Conservation (phyloP, 371 early-diverging fungal species). For the Encephalitozoon intestinalis region DNA sequence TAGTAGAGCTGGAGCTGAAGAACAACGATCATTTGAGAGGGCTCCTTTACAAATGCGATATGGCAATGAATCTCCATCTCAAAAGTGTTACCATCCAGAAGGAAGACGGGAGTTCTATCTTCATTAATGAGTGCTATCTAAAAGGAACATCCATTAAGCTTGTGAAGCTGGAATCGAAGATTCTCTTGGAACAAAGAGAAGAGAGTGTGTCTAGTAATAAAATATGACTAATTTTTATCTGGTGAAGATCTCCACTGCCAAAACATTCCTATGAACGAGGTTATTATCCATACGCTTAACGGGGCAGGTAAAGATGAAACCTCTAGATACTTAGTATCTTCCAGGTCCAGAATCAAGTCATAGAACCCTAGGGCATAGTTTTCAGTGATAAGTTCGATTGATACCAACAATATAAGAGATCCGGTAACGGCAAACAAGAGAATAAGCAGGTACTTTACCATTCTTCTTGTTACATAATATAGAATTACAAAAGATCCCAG, state of each 20-base stretch:
- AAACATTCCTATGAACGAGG: background rate
- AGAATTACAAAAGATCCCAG: background rate
- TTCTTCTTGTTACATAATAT: background rate
- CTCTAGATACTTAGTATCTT: background rate
- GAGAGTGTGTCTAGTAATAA: background rate
- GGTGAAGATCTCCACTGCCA: background rate
- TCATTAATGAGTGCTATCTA: conserved; percentile 50
- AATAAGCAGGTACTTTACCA: background rate
- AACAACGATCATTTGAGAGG: conserved; percentile 54
- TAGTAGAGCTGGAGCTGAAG: conserved; percentile 56
- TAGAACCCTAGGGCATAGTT: background rate
- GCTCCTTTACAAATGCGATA: conserved; percentile 55
- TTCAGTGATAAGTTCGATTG: background rate
- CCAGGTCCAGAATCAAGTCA: background rate
- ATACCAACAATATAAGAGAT: background rate
- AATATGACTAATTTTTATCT: background rate
- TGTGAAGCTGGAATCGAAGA: conserved; percentile 50
- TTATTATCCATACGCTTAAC: background rate
- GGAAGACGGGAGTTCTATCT: conserved; percentile 4
- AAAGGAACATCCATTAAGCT: conserved; percentile 53
- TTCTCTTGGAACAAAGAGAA: conserved; percentile 34
- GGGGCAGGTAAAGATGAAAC: background rate
- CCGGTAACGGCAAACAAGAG: background rate
- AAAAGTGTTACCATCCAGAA: conserved; percentile 44
- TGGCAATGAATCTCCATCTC: conserved; percentile 61